Evolutionary conservation across 2,329 filamentous ascomycete genomes (phyloP).

Genomic region (Cylindrodendrum hubeiense): DNA sequence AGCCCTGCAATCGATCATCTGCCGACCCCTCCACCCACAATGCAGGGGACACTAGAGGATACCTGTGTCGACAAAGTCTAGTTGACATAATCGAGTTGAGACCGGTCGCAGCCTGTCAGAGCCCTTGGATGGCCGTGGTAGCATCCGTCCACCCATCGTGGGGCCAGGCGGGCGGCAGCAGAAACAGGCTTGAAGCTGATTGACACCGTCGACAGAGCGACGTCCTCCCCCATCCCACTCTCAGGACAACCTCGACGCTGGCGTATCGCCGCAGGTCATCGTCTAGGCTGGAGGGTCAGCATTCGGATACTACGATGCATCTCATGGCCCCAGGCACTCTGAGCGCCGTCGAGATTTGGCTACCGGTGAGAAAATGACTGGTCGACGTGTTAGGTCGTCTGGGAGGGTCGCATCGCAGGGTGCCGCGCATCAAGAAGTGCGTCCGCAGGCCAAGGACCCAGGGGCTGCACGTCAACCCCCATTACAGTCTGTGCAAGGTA

Average conservation of each 20-base stretch:
- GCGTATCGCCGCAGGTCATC: not conserved
- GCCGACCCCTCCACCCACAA: conserved; percentile 9
- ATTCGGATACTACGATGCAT: conserved; percentile 24
- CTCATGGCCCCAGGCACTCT: conserved; percentile 21
- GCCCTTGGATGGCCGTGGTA: not conserved
- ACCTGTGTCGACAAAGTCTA: not conserved
- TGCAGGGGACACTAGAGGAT: not conserved
- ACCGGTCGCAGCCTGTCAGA: not conserved
- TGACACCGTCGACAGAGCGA: not conserved
- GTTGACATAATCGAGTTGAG: not conserved
- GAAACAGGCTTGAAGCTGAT: not conserved
- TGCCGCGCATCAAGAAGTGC: conserved; percentile 23
- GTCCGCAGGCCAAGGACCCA: conserved; percentile 8
- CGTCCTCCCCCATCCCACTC: not conserved
- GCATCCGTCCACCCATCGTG: conserved; percentile 3
- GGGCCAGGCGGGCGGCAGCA: not conserved
- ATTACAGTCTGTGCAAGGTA: not conserved
- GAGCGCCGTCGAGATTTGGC: conserved; percentile 12
- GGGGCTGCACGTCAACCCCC: conserved; percentile 5
- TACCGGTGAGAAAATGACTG: conserved; percentile 23
- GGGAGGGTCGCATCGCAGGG: conserved; percentile 17
- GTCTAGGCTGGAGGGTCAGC: conserved; percentile 13
- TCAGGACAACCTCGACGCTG: not conserved
- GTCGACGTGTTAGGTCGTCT: conserved; percentile 3
- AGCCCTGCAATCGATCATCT: conserved; percentile 15